A percentile compares a stretch with the other conserved stretches of the same genome.
Conservation (phyloP, 345 rosid genomes). For the Brassica napus region Da-Ae NC_063451.1:15143001-15143500, state of each 20-base stretch:
- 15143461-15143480: constrained; percentile 26
- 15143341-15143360: constrained; percentile 58
- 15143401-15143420: background rate
- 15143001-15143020: background rate
- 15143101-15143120: constrained; percentile 67
- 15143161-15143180: background rate
- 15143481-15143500: constrained; percentile 71
- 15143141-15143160: constrained; percentile 40
- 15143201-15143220: background rate
- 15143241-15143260: constrained; percentile 51
- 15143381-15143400: constrained; percentile 46
- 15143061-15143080: constrained; percentile 69
- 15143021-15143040: background rate
- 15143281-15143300: constrained; percentile 73
- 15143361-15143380: constrained; percentile 51
- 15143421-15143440: background rate
- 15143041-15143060: constrained; percentile 58
- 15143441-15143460: background rate
- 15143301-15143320: constrained; percentile 87
- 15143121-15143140: constrained; percentile 60
- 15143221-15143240: constrained; percentile 55
- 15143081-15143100: constrained; percentile 70
- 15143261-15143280: constrained; percentile 57
- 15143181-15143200: too few relatives aligned
- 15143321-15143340: constrained; percentile 78